Percentiles rank a stretch among this genome's conserved stretches.
phyloP scores from a whole-genome alignment of 805 yeast genomes.

The Grigorovia transvaalensis region DNA sequence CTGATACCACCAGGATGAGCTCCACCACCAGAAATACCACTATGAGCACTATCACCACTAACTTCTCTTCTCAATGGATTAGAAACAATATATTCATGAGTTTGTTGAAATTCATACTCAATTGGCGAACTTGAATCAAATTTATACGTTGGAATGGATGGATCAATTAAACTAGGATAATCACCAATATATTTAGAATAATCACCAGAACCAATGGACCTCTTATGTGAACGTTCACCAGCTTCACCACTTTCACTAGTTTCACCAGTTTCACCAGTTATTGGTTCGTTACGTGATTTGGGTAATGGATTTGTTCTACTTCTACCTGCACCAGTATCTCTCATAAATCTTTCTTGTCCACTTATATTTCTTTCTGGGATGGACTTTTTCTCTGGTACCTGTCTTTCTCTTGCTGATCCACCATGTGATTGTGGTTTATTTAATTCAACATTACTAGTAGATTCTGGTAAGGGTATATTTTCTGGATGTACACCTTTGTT shows the following conservation, averaged over 20 bases:
- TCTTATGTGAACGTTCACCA: neutral
- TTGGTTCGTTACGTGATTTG: too few species aligned
- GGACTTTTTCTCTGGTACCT: neutral
- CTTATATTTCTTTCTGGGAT: constrained; percentile 4
- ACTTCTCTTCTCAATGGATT: neutral
- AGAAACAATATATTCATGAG: neutral
- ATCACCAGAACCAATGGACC: constrained; percentile 1
- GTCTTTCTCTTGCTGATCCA: neutral
- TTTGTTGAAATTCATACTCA: neutral
- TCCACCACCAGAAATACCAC: neutral
- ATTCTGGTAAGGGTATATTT: neutral
- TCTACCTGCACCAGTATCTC: neutral
- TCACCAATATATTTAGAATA: constrained; percentile 18
- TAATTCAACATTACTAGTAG: neutral
- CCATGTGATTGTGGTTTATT: neutral
- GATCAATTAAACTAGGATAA: constrained; percentile 23
- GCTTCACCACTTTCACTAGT: neutral
- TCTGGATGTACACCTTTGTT: neutral
- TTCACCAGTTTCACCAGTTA: neutral
- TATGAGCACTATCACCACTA: neutral
- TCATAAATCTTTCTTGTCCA: neutral
- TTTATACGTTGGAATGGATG: constrained; percentile 20
- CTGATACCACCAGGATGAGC: neutral
- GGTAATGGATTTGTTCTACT: neutral
- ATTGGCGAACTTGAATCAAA: constrained; percentile 3